phyloP scores from a whole-genome alignment of 768 basidiomycete species.

The Fomitopsis pulvina region DNA sequence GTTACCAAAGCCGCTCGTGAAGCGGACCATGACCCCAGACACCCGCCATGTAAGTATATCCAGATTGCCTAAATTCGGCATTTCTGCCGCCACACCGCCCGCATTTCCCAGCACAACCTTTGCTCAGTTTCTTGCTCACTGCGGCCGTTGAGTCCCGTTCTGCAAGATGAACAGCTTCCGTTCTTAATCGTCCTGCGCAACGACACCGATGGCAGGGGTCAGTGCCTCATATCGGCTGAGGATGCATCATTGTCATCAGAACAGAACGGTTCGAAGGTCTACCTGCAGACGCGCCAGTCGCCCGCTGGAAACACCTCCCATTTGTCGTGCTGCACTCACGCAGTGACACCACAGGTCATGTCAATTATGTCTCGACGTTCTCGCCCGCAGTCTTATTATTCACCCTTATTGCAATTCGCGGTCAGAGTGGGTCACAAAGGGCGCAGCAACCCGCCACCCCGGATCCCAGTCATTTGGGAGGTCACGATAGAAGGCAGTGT shows the following conservation, averaged over 20 bases:
- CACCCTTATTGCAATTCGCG: not conserved
- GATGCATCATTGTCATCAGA: not conserved
- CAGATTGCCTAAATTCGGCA: too few relatives aligned
- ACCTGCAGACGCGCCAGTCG: not conserved
- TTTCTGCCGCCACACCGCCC: not conserved
- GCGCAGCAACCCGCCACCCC: not conserved
- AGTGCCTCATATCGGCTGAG: not conserved
- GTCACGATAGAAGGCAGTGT: constrained; percentile 2
- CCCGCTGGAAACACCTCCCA: not conserved
- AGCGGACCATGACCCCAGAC: constrained; percentile 6
- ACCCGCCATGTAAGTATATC: not conserved
- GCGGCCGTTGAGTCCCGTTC: too few relatives aligned
- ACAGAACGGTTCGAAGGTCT: not conserved
- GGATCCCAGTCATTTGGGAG: not conserved
- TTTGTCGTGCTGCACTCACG: not conserved
- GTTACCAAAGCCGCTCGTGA: constrained; percentile 5
- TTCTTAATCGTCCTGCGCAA: not conserved
- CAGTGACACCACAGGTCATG: not conserved
- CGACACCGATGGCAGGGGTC: not conserved
- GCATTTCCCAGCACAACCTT: not conserved
- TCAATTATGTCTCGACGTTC: not conserved
- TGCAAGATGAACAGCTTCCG: not conserved
- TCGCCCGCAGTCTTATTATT: not conserved
- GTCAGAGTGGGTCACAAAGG: not conserved
- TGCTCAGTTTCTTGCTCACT: too few relatives aligned